These are phyloP conservation scores for Vitellaria paradoxa DNA, from an alignment of 179 eudicot genomes.

Conservation along the genomic window DNA sequence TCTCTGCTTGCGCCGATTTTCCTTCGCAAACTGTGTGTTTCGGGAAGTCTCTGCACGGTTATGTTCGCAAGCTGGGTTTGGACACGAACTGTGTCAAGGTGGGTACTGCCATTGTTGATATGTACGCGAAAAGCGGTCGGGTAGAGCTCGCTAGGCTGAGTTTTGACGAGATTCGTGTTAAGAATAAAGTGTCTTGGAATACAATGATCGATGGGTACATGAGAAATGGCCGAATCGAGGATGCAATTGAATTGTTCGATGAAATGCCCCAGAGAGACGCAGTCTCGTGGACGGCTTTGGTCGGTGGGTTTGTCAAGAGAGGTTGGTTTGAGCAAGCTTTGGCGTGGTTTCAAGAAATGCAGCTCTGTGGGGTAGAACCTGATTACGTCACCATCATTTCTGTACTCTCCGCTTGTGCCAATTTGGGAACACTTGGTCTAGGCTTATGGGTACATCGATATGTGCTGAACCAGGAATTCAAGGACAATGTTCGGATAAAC, in stretches of 20 bases:
- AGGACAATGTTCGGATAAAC: slow-evolving; percentile 43
- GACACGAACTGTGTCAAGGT: slow-evolving; percentile 47
- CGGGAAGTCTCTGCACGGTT: slow-evolving; percentile 54
- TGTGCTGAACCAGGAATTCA: slow-evolving; percentile 28
- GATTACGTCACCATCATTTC: slow-evolving; percentile 67
- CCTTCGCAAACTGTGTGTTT: slow-evolving; percentile 31
- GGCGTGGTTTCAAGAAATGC: slow-evolving; percentile 62
- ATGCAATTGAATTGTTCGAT: slow-evolving; percentile 54
- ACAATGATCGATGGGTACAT: slow-evolving; percentile 67
- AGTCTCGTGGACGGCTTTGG: slow-evolving; percentile 62
- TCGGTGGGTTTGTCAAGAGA: slow-evolving; percentile 62
- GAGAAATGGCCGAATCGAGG: slow-evolving; percentile 49
- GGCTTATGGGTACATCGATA: slow-evolving; percentile 63
- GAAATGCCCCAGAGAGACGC: slow-evolving; percentile 68
- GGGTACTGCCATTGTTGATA: slow-evolving; percentile 60
- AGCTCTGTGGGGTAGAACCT: slow-evolving; percentile 44
- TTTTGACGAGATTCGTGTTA: slow-evolving; percentile 44
- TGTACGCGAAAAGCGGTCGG: slow-evolving; percentile 55
- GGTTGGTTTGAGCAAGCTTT: slow-evolving; percentile 52
- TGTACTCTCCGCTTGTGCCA: slow-evolving; percentile 61
- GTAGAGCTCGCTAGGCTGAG: slow-evolving; percentile 38
- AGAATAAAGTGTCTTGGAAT: slow-evolving; percentile 68
- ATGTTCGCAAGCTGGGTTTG: slow-evolving; percentile 51
- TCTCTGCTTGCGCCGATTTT: slow-evolving; percentile 64
- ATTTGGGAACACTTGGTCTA: slow-evolving; percentile 54